Conservation (phyloP, 331 rosid species). For the Pyrus hybrid region DNA sequence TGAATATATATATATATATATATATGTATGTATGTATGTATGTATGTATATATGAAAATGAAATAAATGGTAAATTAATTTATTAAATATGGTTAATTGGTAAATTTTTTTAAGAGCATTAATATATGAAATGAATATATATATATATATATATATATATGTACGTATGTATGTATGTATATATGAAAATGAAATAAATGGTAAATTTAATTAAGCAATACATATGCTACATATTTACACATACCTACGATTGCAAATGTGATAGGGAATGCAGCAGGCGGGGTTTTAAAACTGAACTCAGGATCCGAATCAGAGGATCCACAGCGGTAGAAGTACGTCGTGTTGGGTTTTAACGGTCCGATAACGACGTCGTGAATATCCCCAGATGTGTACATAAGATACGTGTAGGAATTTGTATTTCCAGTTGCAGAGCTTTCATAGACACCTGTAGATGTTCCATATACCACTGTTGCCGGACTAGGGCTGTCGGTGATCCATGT, state of each 20-base stretch:
- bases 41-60: no score
- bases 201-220: no score
- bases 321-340: slow-evolving; percentile 53
- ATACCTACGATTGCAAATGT: slow-evolving; percentile 60
- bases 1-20: no score
- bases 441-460: slow-evolving; percentile 41
- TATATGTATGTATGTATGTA: no score
- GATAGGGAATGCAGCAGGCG: slow-evolving; percentile 56
- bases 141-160: no score
- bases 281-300: slow-evolving; percentile 48
- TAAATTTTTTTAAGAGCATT: no score
- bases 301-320: slow-evolving; percentile 23
- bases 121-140: no score
- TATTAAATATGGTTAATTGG: no score
- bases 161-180: no score
- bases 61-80: no score
- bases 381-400: slow-evolving; percentile 27
- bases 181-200: no score
- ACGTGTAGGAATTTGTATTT: slow-evolving; percentile 33
- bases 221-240: not conserved
- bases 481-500: slow-evolving; percentile 55
- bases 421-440: slow-evolving; percentile 33
- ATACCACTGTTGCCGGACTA: slow-evolving; percentile 32
- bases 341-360: slow-evolving; percentile 55
- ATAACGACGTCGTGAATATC: slow-evolving; percentile 54